Percentiles rank a stretch among this genome's conserved stretches.
These are phyloP conservation scores for Sanguinoderma infundibulare DNA, from an alignment of 1,284 basidiomycete species.

Conservation along the genomic window DNA sequence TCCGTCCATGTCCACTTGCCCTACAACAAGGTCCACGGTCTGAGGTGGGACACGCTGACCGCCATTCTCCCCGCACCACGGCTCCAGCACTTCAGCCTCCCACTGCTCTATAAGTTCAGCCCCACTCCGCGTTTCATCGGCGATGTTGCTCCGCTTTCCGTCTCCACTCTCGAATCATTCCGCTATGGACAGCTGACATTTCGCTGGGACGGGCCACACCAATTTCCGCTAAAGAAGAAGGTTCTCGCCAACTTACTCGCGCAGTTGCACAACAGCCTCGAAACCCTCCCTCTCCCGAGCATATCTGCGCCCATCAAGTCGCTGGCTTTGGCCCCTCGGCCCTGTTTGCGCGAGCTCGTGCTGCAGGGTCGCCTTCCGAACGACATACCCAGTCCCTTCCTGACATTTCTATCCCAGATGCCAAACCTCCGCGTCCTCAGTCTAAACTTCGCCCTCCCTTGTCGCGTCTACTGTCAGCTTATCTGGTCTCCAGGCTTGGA, in stretches of 20 bases:
- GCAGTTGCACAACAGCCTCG: neutral
- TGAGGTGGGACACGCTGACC: neutral
- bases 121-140: neutral
- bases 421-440: neutral
- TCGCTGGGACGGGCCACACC: neutral
- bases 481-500: neutral
- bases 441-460: neutral
- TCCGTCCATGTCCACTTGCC: neutral
- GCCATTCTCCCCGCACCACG: neutral
- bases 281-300: neutral
- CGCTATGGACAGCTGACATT: neutral
- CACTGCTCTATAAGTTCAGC: neutral
- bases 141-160: neutral
- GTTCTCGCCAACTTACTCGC: neutral
- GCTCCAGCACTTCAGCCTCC: neutral
- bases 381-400: neutral
- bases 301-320: neutral
- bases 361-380: neutral
- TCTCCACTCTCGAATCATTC: neutral
- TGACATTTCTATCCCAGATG: neutral
- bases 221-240: neutral
- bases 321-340: neutral
- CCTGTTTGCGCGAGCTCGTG: neutral
- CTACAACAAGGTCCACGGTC: neutral
- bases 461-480: neutral